A percentile compares a stretch with the other conserved stretches of the same genome.
Conservation (phyloP, 108 stramenopile species). For the Hondaea fermentalgiana region DNA sequence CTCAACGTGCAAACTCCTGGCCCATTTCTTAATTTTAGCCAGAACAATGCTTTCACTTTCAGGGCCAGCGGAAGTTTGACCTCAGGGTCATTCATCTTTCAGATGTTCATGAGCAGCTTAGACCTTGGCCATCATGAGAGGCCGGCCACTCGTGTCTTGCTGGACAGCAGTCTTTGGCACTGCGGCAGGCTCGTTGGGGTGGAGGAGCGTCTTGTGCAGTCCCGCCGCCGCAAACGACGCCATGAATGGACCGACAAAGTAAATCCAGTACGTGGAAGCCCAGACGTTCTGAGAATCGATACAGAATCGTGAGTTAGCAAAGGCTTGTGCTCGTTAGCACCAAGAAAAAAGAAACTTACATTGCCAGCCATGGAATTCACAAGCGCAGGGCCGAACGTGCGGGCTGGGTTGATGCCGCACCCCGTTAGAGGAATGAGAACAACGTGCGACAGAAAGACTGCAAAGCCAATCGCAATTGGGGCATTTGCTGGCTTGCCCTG, state of each 20-base stretch:
- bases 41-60: too few relatives aligned
- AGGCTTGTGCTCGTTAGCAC: neutral
- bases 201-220: neutral
- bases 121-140: neutral
- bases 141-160: neutral
- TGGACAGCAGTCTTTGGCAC: neutral
- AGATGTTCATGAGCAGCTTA: neutral
- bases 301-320: neutral
- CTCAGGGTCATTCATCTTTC: too few relatives aligned
- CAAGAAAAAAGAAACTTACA: neutral
- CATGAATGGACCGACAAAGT: constrained; percentile 40
- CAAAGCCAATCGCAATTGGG: constrained; percentile 40
- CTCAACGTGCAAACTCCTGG: too few relatives aligned
- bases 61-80: too few relatives aligned
- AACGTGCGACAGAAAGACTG: constrained; percentile 36
- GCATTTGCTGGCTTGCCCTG: constrained; percentile 16
- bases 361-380: constrained; percentile 35
- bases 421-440: constrained; percentile 52
- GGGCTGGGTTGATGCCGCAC: constrained; percentile 59
- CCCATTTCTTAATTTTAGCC: too few relatives aligned
- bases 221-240: neutral
- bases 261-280: constrained; percentile 33
- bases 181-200: neutral
- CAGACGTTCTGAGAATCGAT: neutral
- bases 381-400: constrained; percentile 47